These are phyloP conservation scores for Ceratonia siliqua DNA, from an alignment of 306 rosid species.

Conservation along the genomic window DNA sequence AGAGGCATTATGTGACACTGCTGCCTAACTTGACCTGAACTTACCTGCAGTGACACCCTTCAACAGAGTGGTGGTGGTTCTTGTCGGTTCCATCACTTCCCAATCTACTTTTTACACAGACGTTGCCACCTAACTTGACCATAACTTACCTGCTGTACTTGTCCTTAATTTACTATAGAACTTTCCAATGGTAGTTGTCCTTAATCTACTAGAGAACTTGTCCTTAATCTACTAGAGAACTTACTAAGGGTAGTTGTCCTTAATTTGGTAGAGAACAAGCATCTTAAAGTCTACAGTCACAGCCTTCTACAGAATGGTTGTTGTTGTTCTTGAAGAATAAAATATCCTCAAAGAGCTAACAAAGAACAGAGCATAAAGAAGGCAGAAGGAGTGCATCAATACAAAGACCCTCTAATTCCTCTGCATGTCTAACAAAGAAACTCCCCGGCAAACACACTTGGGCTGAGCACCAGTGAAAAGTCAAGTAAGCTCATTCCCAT, in stretches of 20 bases:
- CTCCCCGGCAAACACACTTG: neutral
- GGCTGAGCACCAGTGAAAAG: neutral
- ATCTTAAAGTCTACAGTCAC: neutral
- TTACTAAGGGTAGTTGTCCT: too few relatives aligned
- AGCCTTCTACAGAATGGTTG: neutral
- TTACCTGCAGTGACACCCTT: neutral
- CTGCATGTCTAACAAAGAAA: neutral
- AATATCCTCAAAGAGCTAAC: neutral
- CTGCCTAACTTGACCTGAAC: slow-evolving; percentile 7
- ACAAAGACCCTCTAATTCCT: slow-evolving; percentile 3
- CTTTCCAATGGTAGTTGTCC: too few relatives aligned
- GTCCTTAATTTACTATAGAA: neutral
- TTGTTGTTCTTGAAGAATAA: neutral
- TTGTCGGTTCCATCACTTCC: neutral
- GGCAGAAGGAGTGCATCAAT: neutral
- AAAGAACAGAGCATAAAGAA: slow-evolving; percentile 2
- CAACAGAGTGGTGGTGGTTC: neutral
- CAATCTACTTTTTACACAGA: neutral
- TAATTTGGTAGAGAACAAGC: neutral
- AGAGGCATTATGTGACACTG: neutral
- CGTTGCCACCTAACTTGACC: neutral
- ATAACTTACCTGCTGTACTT: neutral
- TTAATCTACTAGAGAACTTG: neutral
- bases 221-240: neutral
- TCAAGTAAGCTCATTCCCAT: neutral